These are phyloP conservation scores for Canavalia ensiformis DNA, from an alignment of 306 rosid genomes.

Conservation along the genomic window DNA sequence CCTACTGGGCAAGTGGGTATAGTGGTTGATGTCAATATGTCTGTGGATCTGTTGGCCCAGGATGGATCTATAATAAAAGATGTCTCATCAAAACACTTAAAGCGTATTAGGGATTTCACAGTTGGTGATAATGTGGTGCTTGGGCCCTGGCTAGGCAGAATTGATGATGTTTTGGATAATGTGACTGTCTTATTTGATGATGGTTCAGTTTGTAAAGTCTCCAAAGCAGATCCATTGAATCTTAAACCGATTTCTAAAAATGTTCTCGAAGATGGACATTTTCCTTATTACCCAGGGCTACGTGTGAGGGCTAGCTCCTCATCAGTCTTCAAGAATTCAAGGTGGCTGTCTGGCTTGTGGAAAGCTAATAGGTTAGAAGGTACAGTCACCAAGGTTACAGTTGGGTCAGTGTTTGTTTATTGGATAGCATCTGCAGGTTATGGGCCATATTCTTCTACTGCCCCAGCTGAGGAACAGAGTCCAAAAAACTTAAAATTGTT, in stretches of 20 bases:
- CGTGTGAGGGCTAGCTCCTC: constrained; percentile 95
- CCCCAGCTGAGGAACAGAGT: constrained; percentile 96
- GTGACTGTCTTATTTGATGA: constrained; percentile 95
- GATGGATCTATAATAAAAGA: constrained; percentile 77
- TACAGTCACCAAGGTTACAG: constrained; percentile 89
- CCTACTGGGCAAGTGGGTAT: constrained; percentile 98
- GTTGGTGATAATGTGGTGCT: constrained; percentile 97
- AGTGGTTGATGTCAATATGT: constrained; percentile 89
- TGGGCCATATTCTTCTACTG: constrained; percentile 90
- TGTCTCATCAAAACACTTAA: constrained; percentile 74
- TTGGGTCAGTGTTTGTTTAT: constrained; percentile 90
- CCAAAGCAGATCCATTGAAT: constrained; percentile 86
- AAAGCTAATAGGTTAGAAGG: constrained; percentile 95
- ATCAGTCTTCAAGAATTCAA: constrained; percentile 89
- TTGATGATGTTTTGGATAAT: constrained; percentile 96
- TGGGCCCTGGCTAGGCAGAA: constrained; percentile 94
- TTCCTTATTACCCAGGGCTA: constrained; percentile 98
- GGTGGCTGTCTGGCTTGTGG: constrained; percentile 99
- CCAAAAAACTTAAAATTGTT: constrained; percentile 87
- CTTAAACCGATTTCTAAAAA: constrained; percentile 92
- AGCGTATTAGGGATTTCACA: constrained; percentile 92
- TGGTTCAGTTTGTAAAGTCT: constrained; percentile 93
- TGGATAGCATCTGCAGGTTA: constrained; percentile 99
- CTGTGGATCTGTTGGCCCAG: constrained; percentile 75
- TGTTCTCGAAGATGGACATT: constrained; percentile 90